Evolutionary conservation across 1,139 yeast genomes (phyloP).

Genomic region (Yamadazyma diddensiae): DNA sequence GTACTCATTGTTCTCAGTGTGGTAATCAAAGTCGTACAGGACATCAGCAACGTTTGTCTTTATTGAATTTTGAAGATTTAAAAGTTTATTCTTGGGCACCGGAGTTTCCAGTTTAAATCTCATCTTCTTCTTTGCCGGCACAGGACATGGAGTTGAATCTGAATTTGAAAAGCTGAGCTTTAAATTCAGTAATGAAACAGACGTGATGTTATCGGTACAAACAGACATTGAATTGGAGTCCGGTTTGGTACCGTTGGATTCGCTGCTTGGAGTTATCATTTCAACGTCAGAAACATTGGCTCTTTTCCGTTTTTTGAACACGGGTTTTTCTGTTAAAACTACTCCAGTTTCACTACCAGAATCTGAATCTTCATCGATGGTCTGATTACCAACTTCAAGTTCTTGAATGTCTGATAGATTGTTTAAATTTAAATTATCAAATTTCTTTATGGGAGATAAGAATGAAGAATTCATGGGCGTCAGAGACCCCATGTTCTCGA

Average conservation of each 20-base stretch:
- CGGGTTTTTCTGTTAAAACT: slow-evolving; percentile 6
- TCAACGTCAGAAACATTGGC: slow-evolving; percentile 19
- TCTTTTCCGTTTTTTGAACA: slow-evolving; percentile 14
- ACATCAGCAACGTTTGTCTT: slow-evolving; percentile 20
- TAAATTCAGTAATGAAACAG: slow-evolving; percentile 14
- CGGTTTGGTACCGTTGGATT: neutral
- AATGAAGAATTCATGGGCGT: slow-evolving; percentile 25
- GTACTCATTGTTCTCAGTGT: slow-evolving; percentile 13
- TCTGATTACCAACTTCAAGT: slow-evolving; percentile 17
- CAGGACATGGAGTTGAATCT: slow-evolving; percentile 38
- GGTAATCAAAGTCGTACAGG: slow-evolving; percentile 8
- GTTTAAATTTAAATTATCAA: slow-evolving; percentile 29
- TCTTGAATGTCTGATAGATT: slow-evolving; percentile 14
- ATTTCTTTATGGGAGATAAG: slow-evolving; percentile 35
- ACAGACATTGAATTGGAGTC: slow-evolving; percentile 12
- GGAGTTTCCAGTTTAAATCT: slow-evolving; percentile 22
- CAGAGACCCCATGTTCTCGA: slow-evolving; percentile 14
- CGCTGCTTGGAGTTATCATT: slow-evolving; percentile 17
- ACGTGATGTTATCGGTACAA: slow-evolving; percentile 12
- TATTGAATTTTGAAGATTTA: slow-evolving; percentile 25
- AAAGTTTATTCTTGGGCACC: slow-evolving; percentile 15
- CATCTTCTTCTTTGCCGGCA: slow-evolving; percentile 28
- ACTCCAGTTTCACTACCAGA: neutral
- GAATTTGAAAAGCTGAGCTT: slow-evolving; percentile 27
- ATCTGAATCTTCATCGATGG: slow-evolving; percentile 11